phyloP scores from a whole-genome alignment of 306 rosid species.

The Comarum palustre region DNA sequence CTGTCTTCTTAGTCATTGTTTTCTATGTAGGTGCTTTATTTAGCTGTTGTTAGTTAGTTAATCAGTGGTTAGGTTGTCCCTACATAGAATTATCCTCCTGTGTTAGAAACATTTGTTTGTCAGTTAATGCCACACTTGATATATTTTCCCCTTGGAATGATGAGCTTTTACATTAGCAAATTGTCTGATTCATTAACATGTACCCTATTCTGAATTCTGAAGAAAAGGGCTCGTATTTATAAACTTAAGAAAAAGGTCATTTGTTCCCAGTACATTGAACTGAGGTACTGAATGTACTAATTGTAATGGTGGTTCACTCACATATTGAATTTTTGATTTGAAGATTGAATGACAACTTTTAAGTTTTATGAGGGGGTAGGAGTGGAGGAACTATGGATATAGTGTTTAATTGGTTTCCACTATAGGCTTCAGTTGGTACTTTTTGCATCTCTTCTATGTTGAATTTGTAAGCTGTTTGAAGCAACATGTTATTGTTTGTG shows the following conservation, averaged over 20 bases:
- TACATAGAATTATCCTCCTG: background rate
- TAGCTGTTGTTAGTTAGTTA: background rate
- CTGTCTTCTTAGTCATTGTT: background rate
- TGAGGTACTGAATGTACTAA: background rate
- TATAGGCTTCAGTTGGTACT: background rate
- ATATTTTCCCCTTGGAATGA: background rate
- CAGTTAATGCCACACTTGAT: background rate
- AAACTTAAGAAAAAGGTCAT: no score
- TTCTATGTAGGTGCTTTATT: background rate
- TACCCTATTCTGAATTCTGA: background rate
- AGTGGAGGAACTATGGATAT: background rate
- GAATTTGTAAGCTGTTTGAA: background rate
- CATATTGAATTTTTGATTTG: background rate
- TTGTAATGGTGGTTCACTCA: background rate
- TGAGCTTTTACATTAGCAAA: background rate
- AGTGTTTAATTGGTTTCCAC: background rate
- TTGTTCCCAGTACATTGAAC: background rate
- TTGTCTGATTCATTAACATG: background rate
- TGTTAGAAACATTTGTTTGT: background rate
- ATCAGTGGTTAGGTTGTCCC: background rate
- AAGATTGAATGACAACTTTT: constrained; percentile 4
- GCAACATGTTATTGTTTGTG: background rate
- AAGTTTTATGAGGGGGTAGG: background rate
- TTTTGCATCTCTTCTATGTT: background rate
- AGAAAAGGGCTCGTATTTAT: background rate